These are phyloP conservation scores for Ganoderma sinense DNA, from an alignment of 1,284 basidiomycete species.

Conservation along the genomic window DNA sequence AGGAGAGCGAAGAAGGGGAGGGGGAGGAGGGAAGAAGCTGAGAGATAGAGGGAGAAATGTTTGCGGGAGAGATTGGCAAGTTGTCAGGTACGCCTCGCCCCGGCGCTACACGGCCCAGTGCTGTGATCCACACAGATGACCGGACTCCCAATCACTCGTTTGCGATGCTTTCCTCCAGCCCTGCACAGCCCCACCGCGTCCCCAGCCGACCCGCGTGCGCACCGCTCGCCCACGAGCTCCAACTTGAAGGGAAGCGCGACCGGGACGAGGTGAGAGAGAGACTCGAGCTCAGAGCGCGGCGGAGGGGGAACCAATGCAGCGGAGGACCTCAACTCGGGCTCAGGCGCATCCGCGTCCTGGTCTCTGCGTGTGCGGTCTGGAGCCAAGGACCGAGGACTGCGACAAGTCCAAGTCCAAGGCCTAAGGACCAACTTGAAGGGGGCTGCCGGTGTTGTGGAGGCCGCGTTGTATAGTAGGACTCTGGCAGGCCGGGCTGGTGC, in stretches of 20 bases:
- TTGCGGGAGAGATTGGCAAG: conserved; percentile 17
- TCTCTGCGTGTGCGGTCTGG: not conserved
- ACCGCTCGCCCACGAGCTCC: no score
- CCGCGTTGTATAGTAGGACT: not conserved
- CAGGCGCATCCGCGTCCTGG: not conserved
- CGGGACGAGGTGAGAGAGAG: not conserved
- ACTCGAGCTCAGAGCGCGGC: not conserved
- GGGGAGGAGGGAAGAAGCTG: conserved; percentile 9
- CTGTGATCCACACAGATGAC: conserved; percentile 26
- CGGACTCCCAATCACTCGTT: conserved; percentile 10
- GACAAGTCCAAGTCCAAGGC: no score
- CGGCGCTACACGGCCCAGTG: conserved; percentile 2
- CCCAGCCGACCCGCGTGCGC: not conserved
- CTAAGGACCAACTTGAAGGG: no score
- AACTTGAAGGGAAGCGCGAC: not conserved
- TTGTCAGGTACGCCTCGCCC: conserved; percentile 17
- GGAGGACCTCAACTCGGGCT: not conserved
- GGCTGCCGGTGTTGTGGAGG: no score
- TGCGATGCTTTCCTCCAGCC: conserved; percentile 6
- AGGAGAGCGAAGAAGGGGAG: conserved; percentile 13
- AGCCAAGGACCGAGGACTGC: not conserved
- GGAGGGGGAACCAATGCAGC: not conserved
- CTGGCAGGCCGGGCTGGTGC: not conserved
- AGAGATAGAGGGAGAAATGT: conserved; percentile 22
- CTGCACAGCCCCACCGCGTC: conserved; percentile 20